Base-by-base conservation (phyloP, 1,284 basidiomycete species). In the Exobasidium rhododendri region DNA sequence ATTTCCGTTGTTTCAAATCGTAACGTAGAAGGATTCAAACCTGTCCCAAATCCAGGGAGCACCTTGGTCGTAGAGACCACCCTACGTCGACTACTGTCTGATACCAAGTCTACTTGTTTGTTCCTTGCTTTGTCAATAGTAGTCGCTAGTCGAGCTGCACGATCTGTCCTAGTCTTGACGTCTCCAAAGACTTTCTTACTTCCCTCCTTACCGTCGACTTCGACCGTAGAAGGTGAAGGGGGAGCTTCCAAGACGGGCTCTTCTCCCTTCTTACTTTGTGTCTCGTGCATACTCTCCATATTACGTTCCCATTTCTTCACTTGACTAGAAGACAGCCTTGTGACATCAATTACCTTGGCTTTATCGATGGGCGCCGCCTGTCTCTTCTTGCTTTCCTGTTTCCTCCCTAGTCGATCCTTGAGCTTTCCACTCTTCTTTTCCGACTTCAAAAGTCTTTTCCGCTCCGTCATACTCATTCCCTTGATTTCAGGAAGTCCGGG, bases 1-100 rank as follows among this genome's bases (percentile, higher is more conserved):
- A 55, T 55, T 26, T 4, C 3, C 20, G 52, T 55, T 20, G 31
- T 20, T 4, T 55, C 52, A 55, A 55, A 55, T 22, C 5, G 30
- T 13, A 50, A 24, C 24, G 4, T 54, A 6, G 51, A 43, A 43
- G 32, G 20, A 31, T 31, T 20, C 13, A 28, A 13, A 14, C 46
- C 46, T 10, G 24, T 26, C 6, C 46, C 46, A 7, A 26, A 50
- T 24, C 4, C 47, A 28, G 47, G 47, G 20, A 24, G 20, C 2
- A 26, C 2, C 2, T 17, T 40, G 17, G 10, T 40, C 17, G 35
- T 40, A 10, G 35, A 40, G 35, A 40, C 35, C 17, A 17, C 7
- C 17, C 35, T 40, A 7, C 35, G 47, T 3, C 14, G 20, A 5
- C 47, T 17, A 5, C 28, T 26, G 14, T 6, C 24, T 50, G 47